phyloP scores from a whole-genome alignment of 768 basidiomycete species.

The Glaciozyma antarctica region DNA sequence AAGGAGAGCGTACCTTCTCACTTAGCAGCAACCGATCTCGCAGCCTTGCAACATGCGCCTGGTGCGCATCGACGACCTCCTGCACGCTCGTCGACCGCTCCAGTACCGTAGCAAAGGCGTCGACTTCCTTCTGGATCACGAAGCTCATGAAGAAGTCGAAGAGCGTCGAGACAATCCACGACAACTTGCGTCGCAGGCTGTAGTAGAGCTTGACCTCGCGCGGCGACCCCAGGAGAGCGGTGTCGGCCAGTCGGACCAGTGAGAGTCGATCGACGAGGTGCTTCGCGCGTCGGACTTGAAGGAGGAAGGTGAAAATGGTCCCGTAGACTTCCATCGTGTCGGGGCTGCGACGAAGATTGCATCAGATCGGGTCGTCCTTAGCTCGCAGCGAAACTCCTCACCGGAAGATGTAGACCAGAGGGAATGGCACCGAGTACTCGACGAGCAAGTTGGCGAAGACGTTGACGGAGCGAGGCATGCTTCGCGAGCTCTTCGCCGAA shows the following conservation, averaged over 20 bases:
- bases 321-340: not conserved
- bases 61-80: not conserved
- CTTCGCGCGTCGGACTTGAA: slow-evolving; percentile 4
- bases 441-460: not conserved
- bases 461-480: not conserved
- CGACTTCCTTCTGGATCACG: not conserved
- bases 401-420: not conserved
- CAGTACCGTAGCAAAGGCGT: not conserved
- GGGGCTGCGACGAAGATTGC: not conserved
- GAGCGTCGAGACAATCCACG: not conserved
- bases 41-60: not conserved
- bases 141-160: not conserved
- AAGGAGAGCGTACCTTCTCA: not conserved
- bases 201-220: not conserved
- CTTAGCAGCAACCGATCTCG: not conserved
- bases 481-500: not conserved
- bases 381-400: not conserved
- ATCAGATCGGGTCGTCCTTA: no score
- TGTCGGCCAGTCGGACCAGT: not conserved
- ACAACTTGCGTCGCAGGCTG: not conserved
- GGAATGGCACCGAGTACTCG: not conserved
- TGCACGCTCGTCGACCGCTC: not conserved
- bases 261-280: slow-evolving; percentile 4
- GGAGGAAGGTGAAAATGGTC: slow-evolving; percentile 1
- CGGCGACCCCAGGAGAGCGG: not conserved